phyloP scores from a whole-genome alignment of 495 filamentous ascomycete species.

The Daldinia childiae region DNA sequence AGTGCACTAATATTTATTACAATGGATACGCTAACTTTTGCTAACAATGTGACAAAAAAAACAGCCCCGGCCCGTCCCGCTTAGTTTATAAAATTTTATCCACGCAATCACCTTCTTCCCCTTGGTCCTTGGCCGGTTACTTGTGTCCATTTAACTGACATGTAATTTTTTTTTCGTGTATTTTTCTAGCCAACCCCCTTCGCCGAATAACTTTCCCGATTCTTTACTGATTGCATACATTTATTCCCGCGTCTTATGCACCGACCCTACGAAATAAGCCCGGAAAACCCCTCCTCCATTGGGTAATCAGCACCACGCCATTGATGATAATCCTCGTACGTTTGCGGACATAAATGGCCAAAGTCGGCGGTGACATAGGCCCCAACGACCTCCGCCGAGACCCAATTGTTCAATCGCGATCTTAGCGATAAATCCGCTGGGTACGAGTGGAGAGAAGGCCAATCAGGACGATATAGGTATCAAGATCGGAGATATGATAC shows the following conservation, averaged over 20 bases:
- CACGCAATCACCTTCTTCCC: conserved; percentile 40
- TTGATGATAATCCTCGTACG: conserved; percentile 37
- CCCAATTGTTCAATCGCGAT: conserved; percentile 6
- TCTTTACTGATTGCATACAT: conserved; percentile 18
- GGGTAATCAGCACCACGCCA: conserved; percentile 33
- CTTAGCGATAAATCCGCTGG: conserved; percentile 1
- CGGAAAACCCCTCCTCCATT: conserved; percentile 19
- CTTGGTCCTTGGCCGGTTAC: conserved; percentile 14
- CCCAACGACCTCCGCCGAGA: conserved; percentile 15
- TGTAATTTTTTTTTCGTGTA: background rate
- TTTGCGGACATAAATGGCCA: conserved; percentile 32
- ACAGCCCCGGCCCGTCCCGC: conserved; percentile 33
- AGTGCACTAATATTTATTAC: background rate
- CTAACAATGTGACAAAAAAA: conserved; percentile 17
- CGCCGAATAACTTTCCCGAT: conserved; percentile 32
- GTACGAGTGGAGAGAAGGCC: background rate
- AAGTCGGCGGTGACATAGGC: conserved; percentile 27
- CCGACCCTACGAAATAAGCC: background rate
- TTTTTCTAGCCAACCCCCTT: conserved; percentile 15
- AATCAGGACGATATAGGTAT: conserved; percentile 10
- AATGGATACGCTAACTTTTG: conserved; percentile 15
- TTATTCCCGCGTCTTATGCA: conserved; percentile 30
- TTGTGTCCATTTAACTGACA: background rate
- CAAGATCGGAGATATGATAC: conserved; percentile 3
- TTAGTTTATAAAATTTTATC: conserved; percentile 30